Evolutionary conservation across 2,329 filamentous ascomycete genomes (phyloP).

Genomic region (Pseudocercospora macadamiae): DNA sequence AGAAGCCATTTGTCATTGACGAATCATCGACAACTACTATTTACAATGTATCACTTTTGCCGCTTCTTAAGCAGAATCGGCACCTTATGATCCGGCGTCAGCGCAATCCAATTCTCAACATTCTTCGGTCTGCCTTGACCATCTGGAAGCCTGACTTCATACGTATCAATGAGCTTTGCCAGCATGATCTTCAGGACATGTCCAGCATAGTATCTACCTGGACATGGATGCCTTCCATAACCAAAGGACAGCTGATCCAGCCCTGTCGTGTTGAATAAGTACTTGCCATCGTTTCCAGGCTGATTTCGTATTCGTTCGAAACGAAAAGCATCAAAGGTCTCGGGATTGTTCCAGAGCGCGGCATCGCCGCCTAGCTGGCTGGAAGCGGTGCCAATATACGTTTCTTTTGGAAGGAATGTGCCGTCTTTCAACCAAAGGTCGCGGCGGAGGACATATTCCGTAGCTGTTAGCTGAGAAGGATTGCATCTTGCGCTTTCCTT

Average conservation of each 20-base stretch:
- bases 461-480: slow-evolving; percentile 4
- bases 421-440: background rate
- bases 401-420: background rate
- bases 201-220: slow-evolving; percentile 5
- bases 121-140: background rate
- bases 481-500: slow-evolving; percentile 3
- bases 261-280: background rate
- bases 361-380: background rate
- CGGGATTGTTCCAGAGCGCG: background rate
- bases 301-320: background rate
- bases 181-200: slow-evolving; percentile 5
- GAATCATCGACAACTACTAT: no score
- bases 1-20: no score
- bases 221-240: slow-evolving; percentile 5
- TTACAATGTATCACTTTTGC: background rate
- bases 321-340: background rate
- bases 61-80: slow-evolving; percentile 3
- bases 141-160: background rate
- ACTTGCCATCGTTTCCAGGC: background rate
- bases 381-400: background rate
- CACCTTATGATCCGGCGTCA: slow-evolving; percentile 6
- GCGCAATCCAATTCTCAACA: slow-evolving; percentile 4
- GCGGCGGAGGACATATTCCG: background rate
- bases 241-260: slow-evolving; percentile 8
- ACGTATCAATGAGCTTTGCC: background rate